Evolutionary conservation across 148 eudicot species (phyloP), one percentile per base, ranked within the genome.

Genomic region (Rhododendron henanense): DNA sequence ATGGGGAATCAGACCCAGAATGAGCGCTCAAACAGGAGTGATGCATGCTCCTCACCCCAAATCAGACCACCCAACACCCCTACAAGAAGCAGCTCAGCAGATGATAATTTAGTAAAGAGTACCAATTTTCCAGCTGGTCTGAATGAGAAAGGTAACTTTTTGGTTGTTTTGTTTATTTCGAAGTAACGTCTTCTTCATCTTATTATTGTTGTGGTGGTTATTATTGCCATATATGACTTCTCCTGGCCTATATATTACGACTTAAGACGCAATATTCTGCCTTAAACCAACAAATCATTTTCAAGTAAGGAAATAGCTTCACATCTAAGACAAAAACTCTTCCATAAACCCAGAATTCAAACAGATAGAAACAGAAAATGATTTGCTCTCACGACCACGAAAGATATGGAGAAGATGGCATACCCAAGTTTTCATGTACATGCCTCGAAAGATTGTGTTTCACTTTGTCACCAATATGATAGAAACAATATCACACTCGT

Each of bases 141-240:
- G 44, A 89, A 88, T 88, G 92, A 89, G 88, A 85, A 90, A 94
- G 95, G 97, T 94, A 87, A 82, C 23, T 7, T 3, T 84, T 57
- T 84, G 25, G 50, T 75, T 39, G 61, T 16, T 33, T 23, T 84
- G 41, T 39, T 19, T 23, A 23, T 67, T 28, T 28, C 1, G 0
- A 5, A 74, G 45, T 15, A 74, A 37, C n/a, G 31, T 44, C 31
- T 1, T 78, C 53, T 6, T 21, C 53, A 21, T 63, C 3, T 5
- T 63, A n/a, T 10, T 63, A 10, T 41, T 41, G 10, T 33, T 37
- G 45, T 71, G 37, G 71, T 23, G 11, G 31, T 71, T 71, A 28
- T 35, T 74, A 35, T 74, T 74, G 39, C 45, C 37, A 16, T 69
- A 35, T 74, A 5, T 82, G 3, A 45, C 3, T 53, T 51, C 16